These are phyloP conservation scores for Fusarium fujikuroi DNA, from an alignment of 2,329 filamentous ascomycete species.

Conservation along the genomic window DNA sequence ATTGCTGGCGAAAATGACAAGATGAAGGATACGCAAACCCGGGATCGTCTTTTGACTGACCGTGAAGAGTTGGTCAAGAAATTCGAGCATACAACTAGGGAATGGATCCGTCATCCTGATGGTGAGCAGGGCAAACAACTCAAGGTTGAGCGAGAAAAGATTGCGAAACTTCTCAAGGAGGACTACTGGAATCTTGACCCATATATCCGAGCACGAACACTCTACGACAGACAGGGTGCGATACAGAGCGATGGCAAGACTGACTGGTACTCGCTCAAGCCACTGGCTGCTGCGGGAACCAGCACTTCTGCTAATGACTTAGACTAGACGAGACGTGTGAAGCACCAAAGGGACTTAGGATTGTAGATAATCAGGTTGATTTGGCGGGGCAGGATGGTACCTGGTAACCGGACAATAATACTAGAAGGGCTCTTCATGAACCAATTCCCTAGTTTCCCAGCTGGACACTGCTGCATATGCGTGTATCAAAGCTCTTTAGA, in stretches of 20 bases:
- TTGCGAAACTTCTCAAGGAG: slow-evolving; percentile 72
- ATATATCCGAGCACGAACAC: slow-evolving; percentile 81
- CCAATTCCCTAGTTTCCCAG: slow-evolving; percentile 6
- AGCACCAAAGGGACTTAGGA: slow-evolving; percentile 10
- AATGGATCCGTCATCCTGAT: slow-evolving; percentile 72
- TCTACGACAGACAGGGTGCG: slow-evolving; percentile 85
- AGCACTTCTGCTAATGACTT: slow-evolving; percentile 58
- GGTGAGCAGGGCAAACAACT: slow-evolving; percentile 58
- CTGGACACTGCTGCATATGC: neutral
- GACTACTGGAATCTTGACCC: slow-evolving; percentile 94
- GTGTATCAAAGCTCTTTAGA: slow-evolving; percentile 61
- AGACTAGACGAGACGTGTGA: slow-evolving; percentile 50
- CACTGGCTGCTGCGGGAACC: slow-evolving; percentile 14
- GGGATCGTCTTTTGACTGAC: slow-evolving; percentile 71
- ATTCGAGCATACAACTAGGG: slow-evolving; percentile 78
- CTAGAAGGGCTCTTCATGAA: slow-evolving; percentile 28
- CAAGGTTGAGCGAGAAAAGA: slow-evolving; percentile 66
- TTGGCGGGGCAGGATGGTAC: neutral
- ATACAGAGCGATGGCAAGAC: slow-evolving; percentile 74
- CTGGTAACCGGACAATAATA: slow-evolving; percentile 26
- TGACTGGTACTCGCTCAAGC: slow-evolving; percentile 70
- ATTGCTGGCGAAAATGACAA: slow-evolving; percentile 77
- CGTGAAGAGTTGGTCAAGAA: slow-evolving; percentile 74
- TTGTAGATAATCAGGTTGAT: slow-evolving; percentile 20
- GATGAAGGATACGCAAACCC: slow-evolving; percentile 73